Base-by-base conservation (phyloP, 306 rosid genomes). In the Cucurbita pepo region DNA sequence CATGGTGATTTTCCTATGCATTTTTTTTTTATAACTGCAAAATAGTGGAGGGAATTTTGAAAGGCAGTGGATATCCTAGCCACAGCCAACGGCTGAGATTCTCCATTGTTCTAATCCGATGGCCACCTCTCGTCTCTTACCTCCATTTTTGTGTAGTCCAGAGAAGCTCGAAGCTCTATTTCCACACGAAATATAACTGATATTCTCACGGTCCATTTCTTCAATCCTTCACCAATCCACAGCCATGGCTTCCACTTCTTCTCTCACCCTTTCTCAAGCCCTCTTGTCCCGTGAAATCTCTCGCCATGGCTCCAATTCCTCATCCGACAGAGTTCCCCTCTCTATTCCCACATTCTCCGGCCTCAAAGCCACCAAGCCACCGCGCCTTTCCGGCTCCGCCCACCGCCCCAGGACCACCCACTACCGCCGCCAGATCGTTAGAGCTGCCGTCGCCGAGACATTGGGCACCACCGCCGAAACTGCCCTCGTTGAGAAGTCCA, bases 161-260 rank as follows among this genome's bases (percentile, higher is more conserved):
- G 81, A 78, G 79, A 73, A 74, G 62, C 78, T 81, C 87, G 73
- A 77, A 61, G 11, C 72, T 6, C 71, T 74, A 16, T 59, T 72
- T 3, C 81, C 75, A 44, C 44, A 19, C 69, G 19, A 51, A 53
- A 81, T 81, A 82, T 79, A 82, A 63, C 72, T 47, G 63, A 58
- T 8, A 57, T 66, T 50, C 80, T 71, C 34, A 13, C n/a, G n/a
- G 43, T 55, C 55, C 47, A 77, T 54, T 57, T 70, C 79, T 73
- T 56, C 76, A 43, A 79, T 38, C 50, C 53, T 66, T 8, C 75
- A 7, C 52, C 52, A 63, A 38, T 38, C 14, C 16, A 1, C 36
- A 76, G 40, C 84, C 14, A 93, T 93, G 98, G 88, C 96, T 77
- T 85, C 97, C 57, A 61, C 96, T 71, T 75, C 98, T 7, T 87